Base-by-base conservation (phyloP, 2,329 filamentous ascomycete genomes). In the Pseudocercospora pini-densiflorae region DNA sequence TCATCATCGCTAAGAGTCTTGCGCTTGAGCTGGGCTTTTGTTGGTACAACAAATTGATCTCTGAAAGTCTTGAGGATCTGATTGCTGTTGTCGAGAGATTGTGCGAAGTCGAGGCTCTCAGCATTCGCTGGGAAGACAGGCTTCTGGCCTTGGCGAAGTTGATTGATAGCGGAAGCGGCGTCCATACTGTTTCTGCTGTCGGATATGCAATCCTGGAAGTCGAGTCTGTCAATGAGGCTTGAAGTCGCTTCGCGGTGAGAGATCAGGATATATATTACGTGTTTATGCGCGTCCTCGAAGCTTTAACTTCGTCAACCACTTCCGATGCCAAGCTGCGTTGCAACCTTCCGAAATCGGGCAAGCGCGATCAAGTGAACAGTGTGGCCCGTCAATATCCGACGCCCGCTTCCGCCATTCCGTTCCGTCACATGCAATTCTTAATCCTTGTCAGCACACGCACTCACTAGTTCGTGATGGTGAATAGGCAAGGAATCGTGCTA, bases 11-110 rank as follows among this genome's bases (percentile, higher is more conserved):
- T 74, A 4, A 91, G 77, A 0, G 84, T 86, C 70, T 83, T 89
- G 70, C 90, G 86, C 77, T 86, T 89, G 59, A 94, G 79, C 49
- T 93, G 92, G 9, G 81, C 82, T 76, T 89, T 92, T 1, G 90
- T 91, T 0, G 93, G 93, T 53, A 96, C 88, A 54, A 90, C 85
- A 76, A 94, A 97, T 72, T 94, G 86, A 24, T 68, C 61, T 54
- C 69, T 66, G 64, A 74, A 72, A 2, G 68, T 70, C 59, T 62
- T 65, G 55, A 60, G 49, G 23, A 71, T 49, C 12, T 68, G 65
- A 24, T 67, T 69, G 63, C 67, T 65, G 54, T 68, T 67, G 57
- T 75, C 73, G 10, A 75, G 68, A 8, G 62, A 66, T 40, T 67
- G 51, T 10, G 73, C 74, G 59, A 75, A 75, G 16, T 73, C 72